Conservation (phyloP, 805 yeast species). For the Metschnikowia gelsemii region DNA sequence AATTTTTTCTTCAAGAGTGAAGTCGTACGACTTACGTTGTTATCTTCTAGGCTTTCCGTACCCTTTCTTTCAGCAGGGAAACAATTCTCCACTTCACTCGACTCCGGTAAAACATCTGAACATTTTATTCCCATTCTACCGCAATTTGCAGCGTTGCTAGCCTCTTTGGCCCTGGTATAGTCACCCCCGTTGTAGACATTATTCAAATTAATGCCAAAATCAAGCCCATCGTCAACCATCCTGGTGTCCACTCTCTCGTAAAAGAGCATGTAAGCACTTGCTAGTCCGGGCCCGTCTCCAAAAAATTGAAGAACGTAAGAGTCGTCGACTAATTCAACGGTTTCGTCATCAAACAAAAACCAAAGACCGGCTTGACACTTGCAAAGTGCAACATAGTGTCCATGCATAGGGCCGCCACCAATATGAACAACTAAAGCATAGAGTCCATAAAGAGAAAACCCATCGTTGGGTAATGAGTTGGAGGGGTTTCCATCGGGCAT, state of each 20-base stretch:
- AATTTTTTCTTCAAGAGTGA: conserved; percentile 35
- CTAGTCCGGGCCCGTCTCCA: conserved; percentile 84
- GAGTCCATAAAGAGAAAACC: conserved; percentile 62
- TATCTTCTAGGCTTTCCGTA: background rate
- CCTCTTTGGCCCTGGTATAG: conserved; percentile 20
- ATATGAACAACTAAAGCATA: conserved; percentile 88
- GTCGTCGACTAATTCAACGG: conserved; percentile 86
- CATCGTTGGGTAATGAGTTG: conserved; percentile 31
- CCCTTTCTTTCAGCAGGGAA: conserved; percentile 1
- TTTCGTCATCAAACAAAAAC: conserved; percentile 93
- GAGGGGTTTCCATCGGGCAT: conserved; percentile 1
- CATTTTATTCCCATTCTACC: background rate
- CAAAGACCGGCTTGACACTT: conserved; percentile 79
- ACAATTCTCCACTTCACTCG: conserved; percentile 1
- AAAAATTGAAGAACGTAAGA: conserved; percentile 78
- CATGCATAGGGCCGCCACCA: conserved; percentile 98
- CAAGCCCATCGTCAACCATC: conserved; percentile 39
- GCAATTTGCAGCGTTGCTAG: conserved; percentile 2
- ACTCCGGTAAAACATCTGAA: background rate
- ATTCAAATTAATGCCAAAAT: conserved; percentile 61
- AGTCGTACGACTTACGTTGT: conserved; percentile 12
- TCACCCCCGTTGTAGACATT: conserved; percentile 66
- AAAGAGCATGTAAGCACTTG: conserved; percentile 88
- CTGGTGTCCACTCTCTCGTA: conserved; percentile 53
- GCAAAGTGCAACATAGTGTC: conserved; percentile 88